A percentile compares a stretch with the other conserved stretches of the same genome.
phyloP scores from a whole-genome alignment of 2,329 filamentous ascomycete genomes.

The Hansfordia pulvinata region DNA sequence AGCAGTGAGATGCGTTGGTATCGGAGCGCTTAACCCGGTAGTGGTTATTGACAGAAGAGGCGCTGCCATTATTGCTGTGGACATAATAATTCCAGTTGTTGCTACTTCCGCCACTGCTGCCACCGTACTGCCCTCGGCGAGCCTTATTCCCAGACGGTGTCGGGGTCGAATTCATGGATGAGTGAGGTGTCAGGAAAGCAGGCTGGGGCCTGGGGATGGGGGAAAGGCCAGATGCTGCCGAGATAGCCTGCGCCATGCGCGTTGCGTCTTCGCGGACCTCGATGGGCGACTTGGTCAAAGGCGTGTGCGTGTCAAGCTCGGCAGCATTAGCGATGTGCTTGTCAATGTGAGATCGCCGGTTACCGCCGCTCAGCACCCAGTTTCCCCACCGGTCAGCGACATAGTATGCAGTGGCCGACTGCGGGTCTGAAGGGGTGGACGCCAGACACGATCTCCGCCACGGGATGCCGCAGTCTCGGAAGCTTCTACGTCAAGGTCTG shows the following conservation, averaged over 20 bases:
- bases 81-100: no score
- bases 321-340: conserved; percentile 7
- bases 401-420: conserved; percentile 31
- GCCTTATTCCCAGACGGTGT: no score
- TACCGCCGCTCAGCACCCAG: conserved; percentile 32
- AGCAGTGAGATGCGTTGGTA: no score
- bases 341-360: conserved; percentile 11
- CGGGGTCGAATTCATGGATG: no score
- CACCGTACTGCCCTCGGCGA: no score
- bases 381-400: conserved; percentile 38
- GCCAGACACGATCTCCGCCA: conserved; percentile 32
- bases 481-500: conserved; percentile 16
- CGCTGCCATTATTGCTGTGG: no score
- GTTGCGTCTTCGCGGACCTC: conserved; percentile 13
- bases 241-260: conserved; percentile 10
- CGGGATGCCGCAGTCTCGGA: no score
- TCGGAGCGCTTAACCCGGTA: no score
- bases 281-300: conserved; percentile 15
- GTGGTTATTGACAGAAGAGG: no score
- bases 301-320: conserved; percentile 15
- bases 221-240: conserved; percentile 9
- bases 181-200: conserved; percentile 13
- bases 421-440: conserved; percentile 31
- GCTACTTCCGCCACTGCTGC: no score
- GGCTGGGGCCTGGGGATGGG: conserved; percentile 12